Percentiles rank a stretch among this genome's conserved stretches.
phyloP scores from a whole-genome alignment of 2,329 filamentous ascomycete genomes.

The Botrytis medusae region DNA sequence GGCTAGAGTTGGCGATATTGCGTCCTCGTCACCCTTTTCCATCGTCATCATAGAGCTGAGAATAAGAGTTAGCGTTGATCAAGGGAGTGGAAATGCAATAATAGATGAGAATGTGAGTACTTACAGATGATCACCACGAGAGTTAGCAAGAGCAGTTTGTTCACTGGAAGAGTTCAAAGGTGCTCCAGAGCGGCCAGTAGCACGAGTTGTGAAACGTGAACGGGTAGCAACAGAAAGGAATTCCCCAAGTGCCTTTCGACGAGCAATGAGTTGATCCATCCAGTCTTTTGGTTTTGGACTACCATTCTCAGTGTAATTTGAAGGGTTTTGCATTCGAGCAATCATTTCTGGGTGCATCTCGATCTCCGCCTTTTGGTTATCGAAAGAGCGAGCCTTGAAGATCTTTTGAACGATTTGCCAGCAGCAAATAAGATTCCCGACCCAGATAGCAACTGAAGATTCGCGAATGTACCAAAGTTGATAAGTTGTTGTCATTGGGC shows the following conservation, averaged over 20 bases:
- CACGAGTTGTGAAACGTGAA: constrained; percentile 9
- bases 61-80: background rate
- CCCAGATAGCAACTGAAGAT: constrained; percentile 50
- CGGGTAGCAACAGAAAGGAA: constrained; percentile 6
- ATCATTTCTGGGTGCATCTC: constrained; percentile 20
- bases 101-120: background rate
- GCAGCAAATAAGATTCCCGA: constrained; percentile 52
- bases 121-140: constrained; percentile 11
- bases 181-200: background rate
- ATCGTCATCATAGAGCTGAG: constrained; percentile 14
- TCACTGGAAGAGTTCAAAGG: constrained; percentile 7
- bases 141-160: background rate
- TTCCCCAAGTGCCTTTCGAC: constrained; percentile 3
- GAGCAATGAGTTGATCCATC: constrained; percentile 16
- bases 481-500: constrained; percentile 38
- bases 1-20: background rate
- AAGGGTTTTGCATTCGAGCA: constrained; percentile 13
- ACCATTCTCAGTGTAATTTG: constrained; percentile 12
- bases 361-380: constrained; percentile 20
- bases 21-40: constrained; percentile 15
- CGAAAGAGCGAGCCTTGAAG: constrained; percentile 31
- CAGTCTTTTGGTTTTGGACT: constrained; percentile 19
- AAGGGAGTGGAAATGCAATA: background rate
- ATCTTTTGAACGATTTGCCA: constrained; percentile 42
- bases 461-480: constrained; percentile 53